Percentiles rank a stretch among this genome's conserved stretches.
Evolutionary conservation across 2,329 filamentous ascomycete genomes (phyloP).

Genomic region (Phialemoniopsis sp.): DNA sequence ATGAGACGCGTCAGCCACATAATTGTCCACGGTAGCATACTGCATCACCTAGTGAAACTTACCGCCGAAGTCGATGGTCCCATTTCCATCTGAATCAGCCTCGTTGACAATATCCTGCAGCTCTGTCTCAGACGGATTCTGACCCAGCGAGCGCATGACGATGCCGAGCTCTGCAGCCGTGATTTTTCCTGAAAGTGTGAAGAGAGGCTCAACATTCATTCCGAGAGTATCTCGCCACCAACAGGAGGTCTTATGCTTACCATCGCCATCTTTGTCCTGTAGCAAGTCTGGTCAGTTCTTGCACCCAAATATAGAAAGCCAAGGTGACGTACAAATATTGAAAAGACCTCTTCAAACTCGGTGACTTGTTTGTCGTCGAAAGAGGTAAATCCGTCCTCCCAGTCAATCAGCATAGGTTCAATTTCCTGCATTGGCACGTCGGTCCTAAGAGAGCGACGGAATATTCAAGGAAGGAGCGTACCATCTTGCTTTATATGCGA

Average conservation of each 20-base stretch:
- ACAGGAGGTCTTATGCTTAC: slow-evolving; percentile 11
- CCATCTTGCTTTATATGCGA: no score
- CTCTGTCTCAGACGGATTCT: slow-evolving; percentile 58
- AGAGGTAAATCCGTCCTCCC: slow-evolving; percentile 73
- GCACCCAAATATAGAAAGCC: background rate
- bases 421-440: no score
- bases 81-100: slow-evolving; percentile 60
- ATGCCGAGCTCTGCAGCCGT: slow-evolving; percentile 59
- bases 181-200: slow-evolving; percentile 60
- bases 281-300: slow-evolving; percentile 10
- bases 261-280: slow-evolving; percentile 21
- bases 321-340: slow-evolving; percentile 90
- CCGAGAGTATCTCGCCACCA: no score
- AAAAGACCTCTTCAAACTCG: slow-evolving; percentile 99
- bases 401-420: background rate
- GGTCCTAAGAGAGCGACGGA: no score
- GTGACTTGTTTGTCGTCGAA: slow-evolving; percentile 99
- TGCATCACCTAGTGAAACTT: slow-evolving; percentile 3
- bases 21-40: background rate
- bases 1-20: no score
- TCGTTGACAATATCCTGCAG: slow-evolving; percentile 65
- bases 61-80: slow-evolving; percentile 62
- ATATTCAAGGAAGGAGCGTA: no score
- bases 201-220: no score
- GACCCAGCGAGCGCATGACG: slow-evolving; percentile 60